Evolutionary conservation across 805 yeast genomes (phyloP).

Genomic region (Pichia paraexigua): DNA sequence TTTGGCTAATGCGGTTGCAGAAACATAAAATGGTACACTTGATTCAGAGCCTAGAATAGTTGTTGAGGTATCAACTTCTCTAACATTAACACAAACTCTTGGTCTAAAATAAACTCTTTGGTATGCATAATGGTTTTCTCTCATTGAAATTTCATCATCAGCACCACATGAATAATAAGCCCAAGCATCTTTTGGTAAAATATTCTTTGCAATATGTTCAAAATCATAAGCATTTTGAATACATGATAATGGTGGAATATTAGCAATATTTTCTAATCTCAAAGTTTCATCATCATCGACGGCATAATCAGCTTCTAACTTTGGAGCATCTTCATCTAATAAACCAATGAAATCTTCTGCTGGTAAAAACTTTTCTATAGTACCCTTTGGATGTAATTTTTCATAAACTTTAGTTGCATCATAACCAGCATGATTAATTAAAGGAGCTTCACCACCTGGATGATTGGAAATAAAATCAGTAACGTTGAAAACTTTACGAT

Average conservation of each 20-base stretch:
- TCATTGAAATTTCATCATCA: conserved; percentile 83
- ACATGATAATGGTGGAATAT: conserved; percentile 62
- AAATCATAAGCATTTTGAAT: conserved; percentile 79
- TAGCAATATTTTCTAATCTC: conserved; percentile 34
- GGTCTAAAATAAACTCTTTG: conserved; percentile 88
- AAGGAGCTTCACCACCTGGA: conserved; percentile 46
- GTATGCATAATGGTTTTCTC: conserved; percentile 88
- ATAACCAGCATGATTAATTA: conserved; percentile 40
- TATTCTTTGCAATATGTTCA: conserved; percentile 75
- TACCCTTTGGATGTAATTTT: conserved; percentile 89
- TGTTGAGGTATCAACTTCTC: conserved; percentile 60
- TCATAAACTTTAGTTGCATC: conserved; percentile 65
- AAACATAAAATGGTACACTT: conserved; percentile 74
- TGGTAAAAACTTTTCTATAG: conserved; percentile 55
- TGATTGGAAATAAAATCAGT: conserved; percentile 43
- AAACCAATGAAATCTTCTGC: conserved; percentile 54
- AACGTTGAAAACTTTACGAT: conserved; percentile 72
- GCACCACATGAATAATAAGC: conserved; percentile 88
- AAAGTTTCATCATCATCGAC: conserved; percentile 34
- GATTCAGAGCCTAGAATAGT: conserved; percentile 66
- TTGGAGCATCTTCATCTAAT: conserved; percentile 29
- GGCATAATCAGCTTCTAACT: conserved; percentile 23
- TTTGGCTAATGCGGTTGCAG: conserved; percentile 90
- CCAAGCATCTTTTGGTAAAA: conserved; percentile 77
- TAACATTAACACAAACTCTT: conserved; percentile 70